phyloP scores from a whole-genome alignment of 1,139 yeast species.

The Saccharomyces hybrid region DNA sequence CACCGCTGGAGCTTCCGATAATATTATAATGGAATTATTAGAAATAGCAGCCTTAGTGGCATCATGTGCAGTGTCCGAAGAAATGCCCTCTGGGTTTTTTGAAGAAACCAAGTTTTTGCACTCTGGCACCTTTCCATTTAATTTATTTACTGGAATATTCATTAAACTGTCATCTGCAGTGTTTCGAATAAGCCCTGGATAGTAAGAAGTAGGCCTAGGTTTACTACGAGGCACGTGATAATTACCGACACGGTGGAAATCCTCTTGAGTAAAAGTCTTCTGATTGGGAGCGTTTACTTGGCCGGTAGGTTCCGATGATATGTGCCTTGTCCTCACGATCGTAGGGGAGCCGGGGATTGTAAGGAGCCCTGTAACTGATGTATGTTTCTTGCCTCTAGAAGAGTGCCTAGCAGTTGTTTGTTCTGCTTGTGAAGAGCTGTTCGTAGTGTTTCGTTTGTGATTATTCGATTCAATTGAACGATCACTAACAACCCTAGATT shows the following conservation, averaged over 20 bases:
- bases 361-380: neutral
- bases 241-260: neutral
- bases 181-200: constrained; percentile 1
- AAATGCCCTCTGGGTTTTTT: too few species aligned
- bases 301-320: neutral
- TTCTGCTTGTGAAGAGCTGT: neutral
- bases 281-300: constrained; percentile 4
- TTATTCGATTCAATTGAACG: neutral
- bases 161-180: neutral
- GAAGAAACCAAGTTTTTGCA: neutral
- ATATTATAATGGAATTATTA: neutral
- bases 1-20: neutral
- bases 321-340: neutral
- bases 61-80: neutral
- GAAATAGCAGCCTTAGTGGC: neutral
- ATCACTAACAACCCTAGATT: neutral
- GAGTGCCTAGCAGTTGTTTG: neutral
- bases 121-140: neutral
- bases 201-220: constrained; percentile 6
- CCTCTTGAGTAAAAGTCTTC: neutral
- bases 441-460: neutral
- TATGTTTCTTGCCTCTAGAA: neutral
- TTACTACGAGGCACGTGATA: constrained; percentile 2
- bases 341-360: neutral
- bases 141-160: neutral